Evolutionary conservation across 2,329 filamentous ascomycete species (phyloP).

Genomic region (Trichophyton schoenleinii): DNA sequence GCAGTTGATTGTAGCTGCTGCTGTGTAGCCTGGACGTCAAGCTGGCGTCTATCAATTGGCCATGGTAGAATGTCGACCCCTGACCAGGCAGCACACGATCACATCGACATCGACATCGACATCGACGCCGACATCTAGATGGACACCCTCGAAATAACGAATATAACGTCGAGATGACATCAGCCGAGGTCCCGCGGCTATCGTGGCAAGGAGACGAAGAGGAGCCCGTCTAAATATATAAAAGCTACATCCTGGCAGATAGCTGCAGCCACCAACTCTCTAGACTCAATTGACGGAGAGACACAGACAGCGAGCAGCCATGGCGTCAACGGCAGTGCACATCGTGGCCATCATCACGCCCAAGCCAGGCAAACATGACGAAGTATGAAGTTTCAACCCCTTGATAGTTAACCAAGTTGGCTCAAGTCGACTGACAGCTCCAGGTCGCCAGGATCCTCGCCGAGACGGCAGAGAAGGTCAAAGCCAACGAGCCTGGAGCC

Average conservation of each 20-base stretch:
- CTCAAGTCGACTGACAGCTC: background rate
- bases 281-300: background rate
- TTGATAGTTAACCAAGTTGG: background rate
- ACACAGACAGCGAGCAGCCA: constrained; percentile 8
- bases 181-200: background rate
- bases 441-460: constrained; percentile 19
- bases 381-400: constrained; percentile 14
- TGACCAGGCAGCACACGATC: too few species aligned
- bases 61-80: background rate
- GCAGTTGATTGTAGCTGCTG: background rate
- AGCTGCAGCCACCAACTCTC: background rate
- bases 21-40: background rate
- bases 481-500: constrained; percentile 22
- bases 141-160: background rate
- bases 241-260: background rate
- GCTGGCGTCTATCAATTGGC: too few species aligned
- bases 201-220: background rate
- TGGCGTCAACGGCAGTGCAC: constrained; percentile 21
- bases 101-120: background rate
- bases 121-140: background rate
- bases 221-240: background rate
- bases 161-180: background rate
- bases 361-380: constrained; percentile 23
- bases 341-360: constrained; percentile 20
- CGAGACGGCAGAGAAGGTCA: constrained; percentile 20